Evolutionary conservation across 2,329 filamentous ascomycete genomes (phyloP), one percentile per base, ranked within the genome.

Genomic region (Phaeosphaeriaceae sp.): DNA sequence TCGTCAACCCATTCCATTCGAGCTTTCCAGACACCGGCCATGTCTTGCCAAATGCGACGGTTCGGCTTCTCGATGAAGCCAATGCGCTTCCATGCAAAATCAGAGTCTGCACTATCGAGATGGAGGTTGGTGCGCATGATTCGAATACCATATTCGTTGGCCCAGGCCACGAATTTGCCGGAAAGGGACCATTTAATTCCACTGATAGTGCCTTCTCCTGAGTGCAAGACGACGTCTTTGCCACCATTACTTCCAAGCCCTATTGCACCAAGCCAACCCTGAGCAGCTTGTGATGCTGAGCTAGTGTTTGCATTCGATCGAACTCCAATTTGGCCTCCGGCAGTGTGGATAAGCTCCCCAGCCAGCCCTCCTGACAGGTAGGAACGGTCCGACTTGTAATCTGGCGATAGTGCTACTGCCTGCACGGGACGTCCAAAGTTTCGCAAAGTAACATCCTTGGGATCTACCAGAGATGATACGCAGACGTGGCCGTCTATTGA

Each of bases 401-500:
- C 92, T 0, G 94, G 94, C 0, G 94, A 97, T n/a, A 99, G 75
- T 0, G 92, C 90, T 1, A 99, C 91, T 5, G 92, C 87, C 67
- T 97, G 92, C 2, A 99, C 86, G 0, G 95, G 95, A 4, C 95
- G 85, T 1, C 90, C 91, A 76, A 97, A 99, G 70, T 97, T 97
- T 21, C 94, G 87, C 21, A 97, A 76, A 49, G 92, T 87, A 2
- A 97, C 92, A 74, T 99, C 94, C 65, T 92, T 95, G 30, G 88
- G 77, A 66, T 99, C 93, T 16, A 94, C 77, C 16, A 99, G 77
- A 1, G 91, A 96, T 50, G 92, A 87, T 1, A 99, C 85, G 64
- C 94, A 97, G 12, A 99, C 90, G 67, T 97, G 93, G 15, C 94
- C 95, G 72, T 99, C 94, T 68, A 96, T 90, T 0, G 94, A 97